A percentile compares a stretch with the other conserved stretches of the same genome.
These are phyloP conservation scores for Myxozyma geophila DNA, from an alignment of 805 yeast species.

Conservation along the genomic window DNA sequence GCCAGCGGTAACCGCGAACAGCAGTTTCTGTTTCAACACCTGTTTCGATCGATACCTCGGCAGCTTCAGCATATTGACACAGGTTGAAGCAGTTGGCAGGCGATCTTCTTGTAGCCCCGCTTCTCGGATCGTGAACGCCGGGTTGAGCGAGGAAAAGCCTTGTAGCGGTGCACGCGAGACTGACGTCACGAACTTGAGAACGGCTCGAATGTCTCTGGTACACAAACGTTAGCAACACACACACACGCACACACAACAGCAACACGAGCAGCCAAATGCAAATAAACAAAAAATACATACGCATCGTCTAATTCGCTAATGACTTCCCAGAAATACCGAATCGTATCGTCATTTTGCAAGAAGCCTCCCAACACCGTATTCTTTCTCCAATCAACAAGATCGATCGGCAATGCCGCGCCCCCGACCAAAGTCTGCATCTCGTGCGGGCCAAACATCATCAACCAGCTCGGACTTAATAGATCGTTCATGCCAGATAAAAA, in stretches of 20 bases:
- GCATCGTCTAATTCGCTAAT: constrained; percentile 65
- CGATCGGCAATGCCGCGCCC: constrained; percentile 73
- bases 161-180: constrained; percentile 89
- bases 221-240: neutral
- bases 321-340: constrained; percentile 73
- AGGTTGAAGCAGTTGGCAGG: constrained; percentile 91
- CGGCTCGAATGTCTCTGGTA: constrained; percentile 56
- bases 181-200: constrained; percentile 88
- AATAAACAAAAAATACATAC: constrained; percentile 5
- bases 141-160: constrained; percentile 76
- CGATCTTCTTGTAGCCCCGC: constrained; percentile 61
- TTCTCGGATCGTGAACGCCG: constrained; percentile 78
- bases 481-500: constrained; percentile 73
- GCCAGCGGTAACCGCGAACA: constrained; percentile 78
- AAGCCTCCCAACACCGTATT: constrained; percentile 70
- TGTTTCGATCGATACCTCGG: constrained; percentile 77
- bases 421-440: constrained; percentile 86
- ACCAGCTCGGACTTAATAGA: constrained; percentile 74
- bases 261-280: too few relatives aligned
- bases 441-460: constrained; percentile 78
- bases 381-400: constrained; percentile 66
- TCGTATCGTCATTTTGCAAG: constrained; percentile 59
- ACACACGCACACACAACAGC: too few relatives aligned
- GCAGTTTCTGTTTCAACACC: constrained; percentile 61
- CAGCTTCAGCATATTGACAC: constrained; percentile 82